Conservation (phyloP, 768 basidiomycete species). For the Boletus rufocinnamomeus region DNA sequence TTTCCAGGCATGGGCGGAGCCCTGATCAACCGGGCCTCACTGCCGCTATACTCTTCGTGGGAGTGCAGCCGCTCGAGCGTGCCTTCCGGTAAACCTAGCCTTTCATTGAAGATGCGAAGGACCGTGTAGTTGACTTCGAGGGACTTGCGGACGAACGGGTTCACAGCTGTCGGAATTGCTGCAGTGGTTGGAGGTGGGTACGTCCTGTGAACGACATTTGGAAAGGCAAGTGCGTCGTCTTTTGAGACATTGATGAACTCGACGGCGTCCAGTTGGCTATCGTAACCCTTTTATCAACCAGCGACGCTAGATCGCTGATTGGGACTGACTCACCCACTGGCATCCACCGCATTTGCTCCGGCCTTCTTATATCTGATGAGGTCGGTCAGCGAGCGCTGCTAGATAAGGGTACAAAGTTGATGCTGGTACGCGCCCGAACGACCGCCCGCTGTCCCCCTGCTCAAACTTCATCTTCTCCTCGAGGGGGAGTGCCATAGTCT, state of each 20-base stretch:
- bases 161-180: constrained; percentile 51
- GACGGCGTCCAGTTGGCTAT: constrained; percentile 44
- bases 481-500: constrained; percentile 41
- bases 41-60: constrained; percentile 50
- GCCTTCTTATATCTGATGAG: constrained; percentile 56
- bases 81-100: constrained; percentile 53
- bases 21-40: constrained; percentile 58
- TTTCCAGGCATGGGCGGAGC: constrained; percentile 42
- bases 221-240: constrained; percentile 68
- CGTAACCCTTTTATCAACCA: not conserved
- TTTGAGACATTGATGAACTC: constrained; percentile 71
- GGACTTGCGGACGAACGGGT: constrained; percentile 59
- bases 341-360: constrained; percentile 64
- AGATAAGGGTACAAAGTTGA: not conserved
- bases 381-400: not conserved
- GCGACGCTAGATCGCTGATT: not conserved
- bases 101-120: constrained; percentile 57
- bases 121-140: constrained; percentile 54
- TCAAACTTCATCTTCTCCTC: constrained; percentile 47
- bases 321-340: constrained; percentile 41
- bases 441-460: constrained; percentile 43
- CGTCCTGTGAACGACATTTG: constrained; percentile 48
- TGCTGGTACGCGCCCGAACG: constrained; percentile 36
- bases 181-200: constrained; percentile 57
- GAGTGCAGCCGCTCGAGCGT: constrained; percentile 46